Base-by-base conservation (phyloP, 257 asterid genomes). In the Solanum sparsipilum region DNA sequence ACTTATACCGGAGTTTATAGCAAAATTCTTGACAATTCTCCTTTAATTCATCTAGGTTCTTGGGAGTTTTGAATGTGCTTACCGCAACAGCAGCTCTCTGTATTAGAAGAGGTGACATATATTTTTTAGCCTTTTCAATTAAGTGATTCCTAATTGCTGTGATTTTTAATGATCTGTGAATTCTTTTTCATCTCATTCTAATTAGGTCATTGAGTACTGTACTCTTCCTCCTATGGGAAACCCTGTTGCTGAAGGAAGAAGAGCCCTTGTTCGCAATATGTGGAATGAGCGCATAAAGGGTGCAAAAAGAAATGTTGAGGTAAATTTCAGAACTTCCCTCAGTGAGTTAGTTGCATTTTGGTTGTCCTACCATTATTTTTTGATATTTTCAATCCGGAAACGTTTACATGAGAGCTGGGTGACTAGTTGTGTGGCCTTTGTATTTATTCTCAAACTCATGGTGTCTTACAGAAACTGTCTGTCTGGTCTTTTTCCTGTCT, bases 201-300 rank as follows among this genome's bases (percentile, higher is more conserved):
- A 87, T 89, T 89, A 97, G 99, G 99, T 97, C n/a, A 94, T 97
- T 86, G 99, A 97, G 87, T 96, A 97, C 90, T 93, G 98, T 90
- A 96, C 97, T 74, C 98, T 97, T 92, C 99, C 99, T 92, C 99
- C 99, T 44, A 92, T 90, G 88, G 98, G 92, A 74, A 95, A 91
- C 90, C 86, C 96, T 90, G 98, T 94, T 91, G 93, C 99, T 86
- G 99, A 97, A 91, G 98, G 97, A 56, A 93, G 98, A 78, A 92
- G 96, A 94, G 89, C 91, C 83, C 99, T 96, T 83, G 94, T 96
- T 88, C 95, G 99, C 87, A 94, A 93, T 88, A 96, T 97, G 99
- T 97, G 99, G 99, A 95, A 91, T 86, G 99, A 96, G 84, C 98
- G 98, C 84, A 97, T 97, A 91, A 95, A 94, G 93, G 99, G 99